A percentile compares a stretch with the other conserved stretches of the same genome.
phyloP scores from a whole-genome alignment of 371 early-diverging fungal species.

The Mortierella polycephala region DNA sequence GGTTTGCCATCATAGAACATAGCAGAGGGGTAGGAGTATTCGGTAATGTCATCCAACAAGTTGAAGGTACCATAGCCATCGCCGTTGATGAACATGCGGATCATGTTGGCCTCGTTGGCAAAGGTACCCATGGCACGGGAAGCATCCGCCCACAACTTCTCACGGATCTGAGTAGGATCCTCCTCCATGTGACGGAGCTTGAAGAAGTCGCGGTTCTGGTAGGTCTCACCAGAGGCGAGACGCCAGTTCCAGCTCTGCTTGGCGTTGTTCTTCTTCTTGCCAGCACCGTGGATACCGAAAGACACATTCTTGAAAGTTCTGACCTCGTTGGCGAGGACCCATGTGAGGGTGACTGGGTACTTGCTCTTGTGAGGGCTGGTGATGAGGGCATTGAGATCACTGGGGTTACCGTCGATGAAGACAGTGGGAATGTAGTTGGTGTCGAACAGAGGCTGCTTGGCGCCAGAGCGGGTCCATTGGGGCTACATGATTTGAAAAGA shows the following conservation, averaged over 20 bases:
- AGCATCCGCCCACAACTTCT: slow-evolving; percentile 65
- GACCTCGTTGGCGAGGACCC: slow-evolving; percentile 59
- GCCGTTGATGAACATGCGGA: slow-evolving; percentile 64
- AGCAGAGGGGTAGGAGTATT: slow-evolving; percentile 61
- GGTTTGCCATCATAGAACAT: slow-evolving; percentile 59
- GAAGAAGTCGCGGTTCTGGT: slow-evolving; percentile 61
- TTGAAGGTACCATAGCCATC: slow-evolving; percentile 65
- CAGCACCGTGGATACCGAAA: slow-evolving; percentile 65
- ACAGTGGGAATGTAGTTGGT: slow-evolving; percentile 63
- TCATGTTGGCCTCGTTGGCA: slow-evolving; percentile 63
- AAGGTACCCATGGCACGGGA: slow-evolving; percentile 61
- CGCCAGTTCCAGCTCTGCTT: slow-evolving; percentile 68
- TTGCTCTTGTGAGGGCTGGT: slow-evolving; percentile 38
- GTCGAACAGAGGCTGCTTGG: slow-evolving; percentile 60
- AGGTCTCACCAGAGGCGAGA: slow-evolving; percentile 44
- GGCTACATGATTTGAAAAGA: slow-evolving; percentile 42
- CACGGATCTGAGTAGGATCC: slow-evolving; percentile 71
- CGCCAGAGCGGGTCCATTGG: slow-evolving; percentile 62
- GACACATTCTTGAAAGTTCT: slow-evolving; percentile 53
- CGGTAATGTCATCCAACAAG: slow-evolving; percentile 62
- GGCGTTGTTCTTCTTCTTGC: slow-evolving; percentile 66
- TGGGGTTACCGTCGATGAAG: slow-evolving; percentile 56
- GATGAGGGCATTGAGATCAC: slow-evolving; percentile 47
- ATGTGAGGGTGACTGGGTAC: slow-evolving; percentile 54
- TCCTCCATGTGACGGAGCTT: slow-evolving; percentile 68